Evolutionary conservation across 2,329 filamentous ascomycete species (phyloP), one percentile per base, ranked within the genome.

Genomic region (Pezicula carpinea): DNA sequence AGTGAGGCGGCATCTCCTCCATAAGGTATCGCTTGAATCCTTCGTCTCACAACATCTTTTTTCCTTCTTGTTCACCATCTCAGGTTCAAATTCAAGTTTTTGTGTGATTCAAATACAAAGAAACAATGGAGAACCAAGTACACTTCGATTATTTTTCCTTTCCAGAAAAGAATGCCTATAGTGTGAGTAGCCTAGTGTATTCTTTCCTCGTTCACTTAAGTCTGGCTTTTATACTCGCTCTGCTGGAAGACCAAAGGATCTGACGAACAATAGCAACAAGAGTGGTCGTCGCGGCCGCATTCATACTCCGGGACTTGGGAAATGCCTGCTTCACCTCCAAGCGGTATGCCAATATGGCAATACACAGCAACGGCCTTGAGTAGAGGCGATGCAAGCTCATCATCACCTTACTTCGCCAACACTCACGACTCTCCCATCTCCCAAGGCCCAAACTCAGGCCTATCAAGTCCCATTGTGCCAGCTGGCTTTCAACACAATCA

Each of bases 331-430:
- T 15, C 33, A 17, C 36, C 43, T 5, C 13, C 15, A 2, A 7
- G 21, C 18, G 43, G 43, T n/a, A 41, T 47, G 44, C 48, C 44
- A 6, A 46, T 50, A 33, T 50, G 48, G 48, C 48, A 50, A 38
- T 50, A 50, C 23, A 50, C 48, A 19, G 10, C 34, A 33, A 34
- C 48, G 2, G 39, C 44, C 15, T 26, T 50, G 19, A 44, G 29
- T 21, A 44, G 31, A 39, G 10, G 18, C 21, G 40, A 44, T n/a
- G 23, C 21, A 38, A 31, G 26, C 14, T 35, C 29, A 19, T 45
- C 29, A 10, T 38, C 43, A 11, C 21, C 40, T 26, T 46, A 43
- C 7, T 48, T 36, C 11, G 26, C 32, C 38, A 21, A 40, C n/a
- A 13, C 21, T 23, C 38, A 18, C 6, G 17, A 21, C 17, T 22